phyloP scores from a whole-genome alignment of 129 eudicot genomes.

The Flaveria brownii region DNA sequence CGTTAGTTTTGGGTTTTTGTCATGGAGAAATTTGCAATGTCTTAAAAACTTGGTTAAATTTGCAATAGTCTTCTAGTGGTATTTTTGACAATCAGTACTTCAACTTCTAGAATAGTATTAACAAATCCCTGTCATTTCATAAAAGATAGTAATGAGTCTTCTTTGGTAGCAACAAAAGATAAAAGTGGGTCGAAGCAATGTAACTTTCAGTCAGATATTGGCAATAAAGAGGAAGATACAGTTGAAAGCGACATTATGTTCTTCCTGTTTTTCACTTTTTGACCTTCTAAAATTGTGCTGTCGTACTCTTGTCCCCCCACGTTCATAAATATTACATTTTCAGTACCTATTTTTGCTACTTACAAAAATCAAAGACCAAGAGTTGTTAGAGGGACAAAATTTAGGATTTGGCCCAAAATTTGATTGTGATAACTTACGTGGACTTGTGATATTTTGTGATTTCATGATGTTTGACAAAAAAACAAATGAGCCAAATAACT shows the following conservation, averaged over 20 bases:
- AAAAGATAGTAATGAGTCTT: constrained; percentile 34
- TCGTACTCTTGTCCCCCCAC: constrained; percentile 29
- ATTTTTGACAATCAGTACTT: constrained; percentile 7
- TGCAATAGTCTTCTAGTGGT: neutral
- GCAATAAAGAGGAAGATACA: constrained; percentile 42
- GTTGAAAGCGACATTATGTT: constrained; percentile 38
- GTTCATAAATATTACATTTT: constrained; percentile 14
- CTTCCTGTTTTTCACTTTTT: constrained; percentile 27
- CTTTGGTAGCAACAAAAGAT: constrained; percentile 36
- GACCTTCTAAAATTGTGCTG: constrained; percentile 3
- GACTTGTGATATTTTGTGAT: constrained; percentile 14
- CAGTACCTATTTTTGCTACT: constrained; percentile 15
- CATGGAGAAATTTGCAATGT: too few relatives aligned
- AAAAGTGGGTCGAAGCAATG: constrained; percentile 34
- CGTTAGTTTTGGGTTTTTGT: too few relatives aligned
- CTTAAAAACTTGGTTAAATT: neutral
- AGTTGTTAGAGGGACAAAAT: constrained; percentile 23
- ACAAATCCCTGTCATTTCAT: constrained; percentile 9
- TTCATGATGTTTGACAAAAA: constrained; percentile 3
- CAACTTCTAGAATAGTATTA: neutral
- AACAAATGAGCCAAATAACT: neutral
- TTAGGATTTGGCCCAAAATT: constrained; percentile 25
- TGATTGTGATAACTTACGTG: constrained; percentile 36
- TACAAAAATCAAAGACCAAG: constrained; percentile 15
- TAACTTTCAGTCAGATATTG: constrained; percentile 42